Base-by-base conservation (phyloP, 257 asterid genomes). In the Parsonsia alboflavescens region DNA sequence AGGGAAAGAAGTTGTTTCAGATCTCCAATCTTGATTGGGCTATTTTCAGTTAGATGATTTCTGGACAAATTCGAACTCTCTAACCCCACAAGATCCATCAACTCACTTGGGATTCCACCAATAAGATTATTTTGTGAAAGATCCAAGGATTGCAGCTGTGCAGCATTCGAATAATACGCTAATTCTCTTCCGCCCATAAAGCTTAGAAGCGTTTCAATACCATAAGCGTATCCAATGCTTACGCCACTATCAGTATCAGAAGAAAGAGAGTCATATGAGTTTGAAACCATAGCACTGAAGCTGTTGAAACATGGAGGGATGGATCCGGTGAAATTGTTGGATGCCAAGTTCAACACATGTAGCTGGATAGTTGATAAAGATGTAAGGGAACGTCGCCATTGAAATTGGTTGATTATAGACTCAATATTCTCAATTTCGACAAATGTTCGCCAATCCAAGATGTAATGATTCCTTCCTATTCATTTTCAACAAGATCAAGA, bases 291-390 rank as follows among this genome's bases (percentile, higher is more conserved):
- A 41, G 70, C 78, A 5, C 64, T 75, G 16, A 84, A 71, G 54
- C 72, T 61, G 30, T 68, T 39, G 13, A 83, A 65, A 49, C 87
- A 83, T 0, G 28, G 21, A 0, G 87, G 83, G 13, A 80, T 78
- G 7, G 5, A 10, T 10, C 87, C 85, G 0, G 74, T 41, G 0
- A 78, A 56, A 6, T 58, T 61, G 59, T 81, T 84, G 2, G 67
- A 63, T 8, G 80, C 85, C 57, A 84, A 44, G 73, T 80, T 79
- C 21, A 85, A 15, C 6, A 78, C 56, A 30, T 82, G 84, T 10
- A 85, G 78, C 19, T 41, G 0, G 26, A 22, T 10, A 79, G 81
- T 3, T 19, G 73, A 71, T 86, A 82, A 12, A 82, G 58, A 3
- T 79, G 69, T 11, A 28, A 17, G 0, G 86, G 74, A 15, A 84